Evolutionary conservation across 306 rosid species (phyloP).

Genomic region (Adenanthera pavonina): DNA sequence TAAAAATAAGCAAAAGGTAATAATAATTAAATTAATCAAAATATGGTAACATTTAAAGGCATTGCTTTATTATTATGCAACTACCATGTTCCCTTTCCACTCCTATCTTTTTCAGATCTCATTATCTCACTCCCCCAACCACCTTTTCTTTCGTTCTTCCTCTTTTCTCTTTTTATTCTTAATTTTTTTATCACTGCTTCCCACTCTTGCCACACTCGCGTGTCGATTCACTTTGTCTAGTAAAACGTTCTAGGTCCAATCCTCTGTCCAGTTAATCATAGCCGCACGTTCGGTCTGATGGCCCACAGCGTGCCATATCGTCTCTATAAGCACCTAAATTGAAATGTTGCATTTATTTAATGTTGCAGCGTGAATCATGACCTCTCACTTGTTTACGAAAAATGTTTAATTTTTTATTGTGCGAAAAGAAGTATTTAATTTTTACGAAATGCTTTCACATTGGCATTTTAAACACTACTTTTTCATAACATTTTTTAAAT

Average conservation of each 20-base stretch:
- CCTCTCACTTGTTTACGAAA: not conserved
- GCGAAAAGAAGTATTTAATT: too few relatives aligned
- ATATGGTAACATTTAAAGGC: not conserved
- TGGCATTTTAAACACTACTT: not conserved
- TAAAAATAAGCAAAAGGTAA: not conserved
- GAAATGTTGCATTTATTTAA: not conserved
- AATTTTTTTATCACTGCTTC: not conserved
- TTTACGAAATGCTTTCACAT: not conserved
- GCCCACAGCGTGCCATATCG: not conserved
- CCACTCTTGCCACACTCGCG: not conserved
- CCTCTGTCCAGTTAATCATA: too few relatives aligned
- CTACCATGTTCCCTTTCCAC: conserved; percentile 10
- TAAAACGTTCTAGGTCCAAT: too few relatives aligned
- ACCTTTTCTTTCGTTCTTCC: not conserved
- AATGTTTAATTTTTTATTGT: too few relatives aligned
- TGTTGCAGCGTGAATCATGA: not conserved
- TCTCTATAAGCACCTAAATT: too few relatives aligned
- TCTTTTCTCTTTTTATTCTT: not conserved
- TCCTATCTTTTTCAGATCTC: conserved; percentile 31
- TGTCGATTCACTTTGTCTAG: too few relatives aligned
- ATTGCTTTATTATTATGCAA: not conserved
- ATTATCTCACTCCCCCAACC: not conserved
- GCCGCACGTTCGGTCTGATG: not conserved
- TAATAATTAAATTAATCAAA: not conserved
- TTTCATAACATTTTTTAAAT: not conserved